These are phyloP conservation scores for Phytophthora cajani DNA, from an alignment of 352 stramenopile genomes.

Conservation along the genomic window DNA sequence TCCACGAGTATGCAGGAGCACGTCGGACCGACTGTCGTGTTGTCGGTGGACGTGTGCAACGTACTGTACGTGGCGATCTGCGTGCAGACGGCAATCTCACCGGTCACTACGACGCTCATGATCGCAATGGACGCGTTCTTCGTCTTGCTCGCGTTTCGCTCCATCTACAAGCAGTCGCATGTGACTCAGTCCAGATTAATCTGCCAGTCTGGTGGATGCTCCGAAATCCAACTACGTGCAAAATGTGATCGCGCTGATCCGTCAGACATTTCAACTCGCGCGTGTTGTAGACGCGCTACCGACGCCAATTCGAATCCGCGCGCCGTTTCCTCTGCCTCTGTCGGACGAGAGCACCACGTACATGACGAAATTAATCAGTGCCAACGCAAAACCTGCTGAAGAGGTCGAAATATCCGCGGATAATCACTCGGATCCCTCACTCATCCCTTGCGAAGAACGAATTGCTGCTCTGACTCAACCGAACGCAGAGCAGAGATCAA, in stretches of 20 bases:
- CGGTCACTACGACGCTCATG: slow-evolving; percentile 16
- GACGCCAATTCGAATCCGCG: background rate
- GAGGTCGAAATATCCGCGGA: background rate
- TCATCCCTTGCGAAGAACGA: background rate
- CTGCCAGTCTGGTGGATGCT: background rate
- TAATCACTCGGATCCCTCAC: background rate
- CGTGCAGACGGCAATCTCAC: slow-evolving; percentile 35
- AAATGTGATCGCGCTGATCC: background rate
- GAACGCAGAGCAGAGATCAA: background rate
- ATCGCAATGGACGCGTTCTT: slow-evolving; percentile 29
- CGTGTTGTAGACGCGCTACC: background rate
- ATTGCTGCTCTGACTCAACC: background rate
- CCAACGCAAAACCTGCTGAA: background rate
- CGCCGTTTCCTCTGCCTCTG: background rate
- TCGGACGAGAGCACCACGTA: background rate
- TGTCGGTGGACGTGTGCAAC: slow-evolving; percentile 46
- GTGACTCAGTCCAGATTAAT: background rate
- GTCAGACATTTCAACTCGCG: background rate
- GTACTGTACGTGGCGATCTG: slow-evolving; percentile 32
- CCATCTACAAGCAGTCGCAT: slow-evolving; percentile 17
- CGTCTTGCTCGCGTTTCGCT: slow-evolving; percentile 10
- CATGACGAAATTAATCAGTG: background rate
- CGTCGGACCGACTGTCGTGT: slow-evolving; percentile 28
- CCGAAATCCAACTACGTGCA: background rate
- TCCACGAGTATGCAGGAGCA: slow-evolving; percentile 28